Percentiles rank a stretch among this genome's conserved stretches.
These are phyloP conservation scores for Ceratocystis cubensis DNA, from an alignment of 2,329 filamentous ascomycete species.

Conservation along the genomic window DNA sequence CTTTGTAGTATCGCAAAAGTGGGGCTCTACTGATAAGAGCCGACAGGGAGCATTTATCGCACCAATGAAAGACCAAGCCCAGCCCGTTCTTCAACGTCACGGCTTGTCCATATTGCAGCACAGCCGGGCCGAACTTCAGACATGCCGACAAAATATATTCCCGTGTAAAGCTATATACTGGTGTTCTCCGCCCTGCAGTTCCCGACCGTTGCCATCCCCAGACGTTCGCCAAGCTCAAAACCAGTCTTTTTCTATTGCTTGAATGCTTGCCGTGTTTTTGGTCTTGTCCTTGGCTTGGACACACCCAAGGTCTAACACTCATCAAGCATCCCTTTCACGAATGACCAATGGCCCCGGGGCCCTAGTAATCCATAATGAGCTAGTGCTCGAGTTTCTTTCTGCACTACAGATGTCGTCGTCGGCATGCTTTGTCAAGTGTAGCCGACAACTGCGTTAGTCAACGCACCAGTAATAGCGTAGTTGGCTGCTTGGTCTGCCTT, in stretches of 20 bases:
- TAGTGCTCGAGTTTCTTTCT: background rate
- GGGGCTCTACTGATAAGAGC: slow-evolving; percentile 8
- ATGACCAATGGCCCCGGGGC: background rate
- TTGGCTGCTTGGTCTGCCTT: background rate
- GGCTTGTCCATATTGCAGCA: background rate
- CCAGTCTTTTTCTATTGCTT: too few relatives aligned
- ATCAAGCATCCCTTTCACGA: background rate
- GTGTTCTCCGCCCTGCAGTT: too few relatives aligned
- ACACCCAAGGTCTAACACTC: too few relatives aligned
- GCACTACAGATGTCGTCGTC: background rate
- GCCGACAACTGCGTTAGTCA: background rate
- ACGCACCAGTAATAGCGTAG: background rate
- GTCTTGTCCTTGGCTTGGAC: too few relatives aligned
- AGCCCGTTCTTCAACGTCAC: background rate
- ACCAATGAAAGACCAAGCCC: background rate
- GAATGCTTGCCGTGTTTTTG: too few relatives aligned
- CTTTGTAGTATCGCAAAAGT: slow-evolving; percentile 15
- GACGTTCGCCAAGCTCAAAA: too few relatives aligned
- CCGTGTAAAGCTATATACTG: too few relatives aligned
- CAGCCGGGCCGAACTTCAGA: background rate
- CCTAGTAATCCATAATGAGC: background rate
- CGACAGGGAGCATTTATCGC: background rate
- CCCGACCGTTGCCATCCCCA: too few relatives aligned
- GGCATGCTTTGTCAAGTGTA: background rate
- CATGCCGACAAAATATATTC: too few relatives aligned